These are phyloP conservation scores for Aphanomyces stellatus DNA, from an alignment of 352 stramenopile genomes.

Conservation along the genomic window DNA sequence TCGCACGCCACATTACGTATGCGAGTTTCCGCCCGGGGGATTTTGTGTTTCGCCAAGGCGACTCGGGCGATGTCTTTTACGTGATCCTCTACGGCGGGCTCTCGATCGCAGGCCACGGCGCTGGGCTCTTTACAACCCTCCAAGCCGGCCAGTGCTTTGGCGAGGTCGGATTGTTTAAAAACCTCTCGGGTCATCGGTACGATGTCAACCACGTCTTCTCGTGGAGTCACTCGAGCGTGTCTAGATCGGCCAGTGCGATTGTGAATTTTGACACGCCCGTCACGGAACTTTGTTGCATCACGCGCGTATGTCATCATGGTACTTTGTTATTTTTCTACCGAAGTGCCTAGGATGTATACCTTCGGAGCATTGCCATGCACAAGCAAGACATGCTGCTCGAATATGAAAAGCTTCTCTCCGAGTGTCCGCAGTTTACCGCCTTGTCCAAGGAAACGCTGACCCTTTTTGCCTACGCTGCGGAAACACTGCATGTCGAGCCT, in stretches of 20 bases:
- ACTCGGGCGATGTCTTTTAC: constrained; percentile 62
- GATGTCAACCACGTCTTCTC: constrained; percentile 19
- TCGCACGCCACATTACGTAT: constrained; percentile 41
- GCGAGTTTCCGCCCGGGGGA: constrained; percentile 34
- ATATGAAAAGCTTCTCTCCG: constrained; percentile 44
- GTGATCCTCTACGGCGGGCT: constrained; percentile 58
- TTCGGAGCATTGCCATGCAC: constrained; percentile 55
- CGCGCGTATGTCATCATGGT: constrained; percentile 22
- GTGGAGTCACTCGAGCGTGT: not conserved
- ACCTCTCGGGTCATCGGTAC: constrained; percentile 10
- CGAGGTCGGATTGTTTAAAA: constrained; percentile 60
- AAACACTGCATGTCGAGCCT: constrained; percentile 33
- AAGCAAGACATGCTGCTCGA: constrained; percentile 53
- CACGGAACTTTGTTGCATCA: constrained; percentile 48
- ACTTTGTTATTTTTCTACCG: not conserved
- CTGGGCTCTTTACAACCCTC: constrained; percentile 60
- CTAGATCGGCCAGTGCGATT: constrained; percentile 46
- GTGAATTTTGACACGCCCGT: constrained; percentile 41
- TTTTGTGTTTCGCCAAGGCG: constrained; percentile 64
- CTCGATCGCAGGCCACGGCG: constrained; percentile 51
- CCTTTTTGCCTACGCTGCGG: constrained; percentile 54
- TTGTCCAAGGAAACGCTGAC: constrained; percentile 45
- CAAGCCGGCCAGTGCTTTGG: constrained; percentile 55
- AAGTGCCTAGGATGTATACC: constrained; percentile 39
- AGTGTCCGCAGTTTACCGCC: constrained; percentile 36